phyloP scores from a whole-genome alignment of 2,329 filamentous ascomycete genomes.

The Apiospora koreana region DNA sequence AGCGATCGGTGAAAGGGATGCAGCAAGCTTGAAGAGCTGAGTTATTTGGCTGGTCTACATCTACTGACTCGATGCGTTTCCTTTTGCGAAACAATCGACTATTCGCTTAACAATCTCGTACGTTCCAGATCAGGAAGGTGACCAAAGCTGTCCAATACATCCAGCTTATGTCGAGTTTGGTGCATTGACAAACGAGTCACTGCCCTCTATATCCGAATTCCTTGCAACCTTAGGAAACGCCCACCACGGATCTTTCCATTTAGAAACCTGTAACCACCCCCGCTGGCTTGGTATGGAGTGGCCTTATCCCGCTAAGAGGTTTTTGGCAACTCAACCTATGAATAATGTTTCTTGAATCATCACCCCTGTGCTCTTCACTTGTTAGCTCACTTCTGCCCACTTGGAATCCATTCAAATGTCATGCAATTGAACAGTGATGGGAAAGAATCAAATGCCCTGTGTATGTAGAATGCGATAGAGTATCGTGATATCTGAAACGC shows the following conservation, averaged over 20 bases:
- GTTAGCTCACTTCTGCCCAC: background rate
- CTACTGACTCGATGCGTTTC: background rate
- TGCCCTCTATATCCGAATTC: background rate
- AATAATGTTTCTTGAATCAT: background rate
- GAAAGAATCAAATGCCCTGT: background rate
- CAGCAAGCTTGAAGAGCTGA: no score
- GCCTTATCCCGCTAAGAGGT: background rate
- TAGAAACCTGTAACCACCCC: background rate
- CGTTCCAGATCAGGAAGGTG: background rate
- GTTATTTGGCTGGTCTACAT: background rate
- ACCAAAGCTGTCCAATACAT: fast-evolving
- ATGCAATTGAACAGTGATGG: background rate
- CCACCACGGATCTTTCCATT: background rate
- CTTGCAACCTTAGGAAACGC: background rate
- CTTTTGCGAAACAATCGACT: background rate
- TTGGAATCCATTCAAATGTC: background rate
- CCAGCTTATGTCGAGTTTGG: background rate
- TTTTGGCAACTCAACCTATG: background rate
- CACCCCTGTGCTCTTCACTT: background rate
- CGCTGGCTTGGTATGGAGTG: background rate
- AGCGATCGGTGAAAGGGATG: no score
- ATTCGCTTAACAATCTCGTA: no score
- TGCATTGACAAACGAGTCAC: background rate
- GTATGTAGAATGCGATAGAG: background rate
- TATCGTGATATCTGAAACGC: background rate